Conservation (phyloP, 441 rosid species). For the Euphorbia corollata region DNA sequence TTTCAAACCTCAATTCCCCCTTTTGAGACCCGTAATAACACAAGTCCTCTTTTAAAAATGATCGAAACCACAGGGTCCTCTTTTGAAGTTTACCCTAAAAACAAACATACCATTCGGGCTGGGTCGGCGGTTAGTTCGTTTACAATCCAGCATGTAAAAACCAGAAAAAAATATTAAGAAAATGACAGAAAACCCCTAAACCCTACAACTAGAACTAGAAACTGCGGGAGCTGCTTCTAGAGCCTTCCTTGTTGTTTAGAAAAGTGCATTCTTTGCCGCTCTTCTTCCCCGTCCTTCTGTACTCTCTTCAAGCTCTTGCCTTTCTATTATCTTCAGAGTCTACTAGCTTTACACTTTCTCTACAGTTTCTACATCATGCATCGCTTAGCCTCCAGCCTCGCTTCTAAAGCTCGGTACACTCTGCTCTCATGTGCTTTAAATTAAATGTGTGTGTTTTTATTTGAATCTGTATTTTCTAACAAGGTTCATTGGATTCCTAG, state of each 20-base stretch:
- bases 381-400: constrained; percentile 63
- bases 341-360: not conserved
- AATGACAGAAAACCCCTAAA: constrained; percentile 40
- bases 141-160: too few relatives aligned
- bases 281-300: too few relatives aligned
- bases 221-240: constrained; percentile 34
- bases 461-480: not conserved
- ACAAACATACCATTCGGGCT: too few relatives aligned
- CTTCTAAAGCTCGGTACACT: constrained; percentile 62
- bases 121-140: too few relatives aligned
- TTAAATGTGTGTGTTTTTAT: not conserved
- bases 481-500: constrained; percentile 24
- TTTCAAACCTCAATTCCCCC: too few relatives aligned
- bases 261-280: constrained; percentile 14
- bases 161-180: too few relatives aligned
- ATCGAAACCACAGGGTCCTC: too few relatives aligned
- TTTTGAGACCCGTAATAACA: too few relatives aligned
- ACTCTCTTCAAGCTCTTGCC: too few relatives aligned
- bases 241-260: constrained; percentile 30
- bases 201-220: constrained; percentile 29
- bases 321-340: not conserved
- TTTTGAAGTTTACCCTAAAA: too few relatives aligned
- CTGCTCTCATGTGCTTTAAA: not conserved
- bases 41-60: too few relatives aligned
- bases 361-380: constrained; percentile 37